phyloP scores from a whole-genome alignment of 2,329 filamentous ascomycete species.

The Epichloe sibirici region DNA sequence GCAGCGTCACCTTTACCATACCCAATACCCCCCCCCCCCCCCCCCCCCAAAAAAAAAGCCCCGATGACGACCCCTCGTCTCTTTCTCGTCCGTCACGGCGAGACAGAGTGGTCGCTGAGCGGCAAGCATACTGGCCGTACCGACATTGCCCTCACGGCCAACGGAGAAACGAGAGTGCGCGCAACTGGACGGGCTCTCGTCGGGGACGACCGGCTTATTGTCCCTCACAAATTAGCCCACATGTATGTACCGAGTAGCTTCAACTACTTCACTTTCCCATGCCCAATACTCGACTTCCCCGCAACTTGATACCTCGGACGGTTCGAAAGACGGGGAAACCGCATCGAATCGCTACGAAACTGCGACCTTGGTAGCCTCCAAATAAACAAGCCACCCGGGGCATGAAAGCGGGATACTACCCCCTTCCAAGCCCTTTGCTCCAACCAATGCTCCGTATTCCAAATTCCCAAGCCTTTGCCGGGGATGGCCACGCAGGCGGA shows the following conservation, averaged over 20 bases:
- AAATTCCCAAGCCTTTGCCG: too few relatives aligned
- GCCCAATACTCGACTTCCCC: not conserved
- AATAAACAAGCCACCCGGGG: not conserved
- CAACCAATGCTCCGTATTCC: not conserved
- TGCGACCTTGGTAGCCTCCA: not conserved
- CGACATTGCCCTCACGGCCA: constrained; percentile 75
- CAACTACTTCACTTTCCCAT: not conserved
- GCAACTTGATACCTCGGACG: not conserved
- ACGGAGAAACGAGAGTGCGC: constrained; percentile 64
- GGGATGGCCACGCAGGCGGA: not conserved
- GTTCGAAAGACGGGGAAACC: not conserved
- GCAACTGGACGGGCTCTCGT: constrained; percentile 76
- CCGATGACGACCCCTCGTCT: constrained; percentile 48
- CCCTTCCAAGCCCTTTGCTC: not conserved
- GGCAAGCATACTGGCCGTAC: constrained; percentile 73
- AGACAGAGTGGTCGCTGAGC: constrained; percentile 89
- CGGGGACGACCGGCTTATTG: constrained; percentile 73
- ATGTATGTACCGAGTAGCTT: constrained; percentile 43
- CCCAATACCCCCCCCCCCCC: not conserved
- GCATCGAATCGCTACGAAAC: not conserved
- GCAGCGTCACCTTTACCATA: not conserved
- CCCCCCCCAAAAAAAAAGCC: too few relatives aligned
- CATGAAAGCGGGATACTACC: not conserved
- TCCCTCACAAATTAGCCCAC: constrained; percentile 67
- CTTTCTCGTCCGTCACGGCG: constrained; percentile 79